phyloP scores from a whole-genome alignment of 1,284 basidiomycete species.

The Entoloma clypeatum region DNA sequence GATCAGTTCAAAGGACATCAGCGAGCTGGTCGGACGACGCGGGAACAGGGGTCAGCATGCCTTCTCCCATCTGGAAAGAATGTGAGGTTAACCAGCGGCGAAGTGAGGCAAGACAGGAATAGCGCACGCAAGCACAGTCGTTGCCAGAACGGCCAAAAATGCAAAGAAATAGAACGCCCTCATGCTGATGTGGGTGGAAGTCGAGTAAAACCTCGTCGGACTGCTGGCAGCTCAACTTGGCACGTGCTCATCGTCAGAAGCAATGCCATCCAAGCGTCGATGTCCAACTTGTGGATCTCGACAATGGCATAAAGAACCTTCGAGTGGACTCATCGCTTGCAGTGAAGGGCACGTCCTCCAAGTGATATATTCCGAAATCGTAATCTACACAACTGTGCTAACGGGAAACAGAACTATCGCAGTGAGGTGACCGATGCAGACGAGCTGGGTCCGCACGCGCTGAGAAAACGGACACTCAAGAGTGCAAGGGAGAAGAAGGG shows the following conservation, averaged over 20 bases:
- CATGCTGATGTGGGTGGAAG: constrained; percentile 33
- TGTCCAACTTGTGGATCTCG: constrained; percentile 72
- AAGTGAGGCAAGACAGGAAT: not conserved
- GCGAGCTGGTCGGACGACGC: not conserved
- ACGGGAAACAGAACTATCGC: constrained; percentile 57
- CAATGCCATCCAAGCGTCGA: constrained; percentile 53
- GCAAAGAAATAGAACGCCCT: constrained; percentile 36
- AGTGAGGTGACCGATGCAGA: constrained; percentile 64
- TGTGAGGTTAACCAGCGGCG: constrained; percentile 2
- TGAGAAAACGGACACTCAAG: constrained; percentile 62
- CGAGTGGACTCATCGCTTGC: constrained; percentile 68
- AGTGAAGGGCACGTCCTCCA: constrained; percentile 77
- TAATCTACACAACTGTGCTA: not conserved
- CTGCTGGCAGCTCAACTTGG: not conserved
- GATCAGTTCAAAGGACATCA: not conserved
- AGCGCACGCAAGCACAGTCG: constrained; percentile 45
- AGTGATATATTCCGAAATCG: constrained; percentile 34
- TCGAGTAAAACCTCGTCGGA: constrained; percentile 10
- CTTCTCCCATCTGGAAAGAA: constrained; percentile 60
- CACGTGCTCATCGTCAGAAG: not conserved
- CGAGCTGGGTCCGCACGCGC: constrained; percentile 52
- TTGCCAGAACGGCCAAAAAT: constrained; percentile 41
- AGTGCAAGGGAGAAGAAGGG: constrained; percentile 48
- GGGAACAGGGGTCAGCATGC: constrained; percentile 28
- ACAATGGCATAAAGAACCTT: constrained; percentile 75